Percentiles rank a stretch among this genome's conserved stretches.
phyloP scores from a whole-genome alignment of 129 eudicot species.

The sunflower (Helianthus annuus) region HanXRQr2.0-SUNRISE NC_035434.2:10632693-10633192 shows the following conservation, averaged over 20 bases:
- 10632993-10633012: slow-evolving; percentile 65
- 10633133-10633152: slow-evolving; percentile 45
- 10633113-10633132: slow-evolving; percentile 63
- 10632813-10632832: slow-evolving; percentile 75
- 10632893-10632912: slow-evolving; percentile 76
- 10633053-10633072: slow-evolving; percentile 83
- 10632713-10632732: slow-evolving; percentile 70
- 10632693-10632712: slow-evolving; percentile 65
- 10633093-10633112: slow-evolving; percentile 90
- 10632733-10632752: slow-evolving; percentile 46
- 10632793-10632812: slow-evolving; percentile 75
- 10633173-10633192: slow-evolving; percentile 56
- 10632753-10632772: slow-evolving; percentile 76
- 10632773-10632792: slow-evolving; percentile 72
- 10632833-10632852: slow-evolving; percentile 82
- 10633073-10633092: slow-evolving; percentile 84
- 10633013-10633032: slow-evolving; percentile 73
- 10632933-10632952: slow-evolving; percentile 86
- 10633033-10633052: slow-evolving; percentile 62
- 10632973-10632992: slow-evolving; percentile 48
- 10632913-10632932: slow-evolving; percentile 84
- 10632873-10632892: slow-evolving; percentile 68
- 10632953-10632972: slow-evolving; percentile 52
- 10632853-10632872: slow-evolving; percentile 62
- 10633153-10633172: slow-evolving; percentile 44